A percentile compares a stretch with the other conserved stretches of the same genome.
Evolutionary conservation across 768 basidiomycete species (phyloP).

Genomic region (Lactarius trivialis): DNA sequence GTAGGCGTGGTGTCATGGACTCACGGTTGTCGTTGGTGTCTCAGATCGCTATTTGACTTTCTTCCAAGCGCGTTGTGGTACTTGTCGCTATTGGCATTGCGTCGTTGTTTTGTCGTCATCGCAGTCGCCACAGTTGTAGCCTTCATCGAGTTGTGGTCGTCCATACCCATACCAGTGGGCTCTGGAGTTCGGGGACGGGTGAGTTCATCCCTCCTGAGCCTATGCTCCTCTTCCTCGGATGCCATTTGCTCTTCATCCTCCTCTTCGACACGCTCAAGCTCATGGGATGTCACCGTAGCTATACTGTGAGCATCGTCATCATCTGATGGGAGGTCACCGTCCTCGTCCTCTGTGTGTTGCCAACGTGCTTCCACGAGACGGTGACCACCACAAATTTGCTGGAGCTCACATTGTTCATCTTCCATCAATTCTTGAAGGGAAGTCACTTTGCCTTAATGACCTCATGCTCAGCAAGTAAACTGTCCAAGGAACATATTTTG

Average conservation of each 20-base stretch:
- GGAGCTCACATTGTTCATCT: constrained; percentile 49
- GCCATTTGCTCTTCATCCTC: constrained; percentile 58
- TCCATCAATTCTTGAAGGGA: constrained; percentile 68
- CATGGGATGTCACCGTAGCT: constrained; percentile 60
- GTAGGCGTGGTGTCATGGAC: no score
- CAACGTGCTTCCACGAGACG: constrained; percentile 15
- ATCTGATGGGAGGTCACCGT: constrained; percentile 30
- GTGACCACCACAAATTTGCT: constrained; percentile 27
- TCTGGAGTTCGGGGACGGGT: constrained; percentile 79
- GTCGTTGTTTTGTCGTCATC: no score
- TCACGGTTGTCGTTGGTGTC: no score
- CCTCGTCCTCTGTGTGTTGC: constrained; percentile 19
- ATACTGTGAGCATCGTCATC: constrained; percentile 66
- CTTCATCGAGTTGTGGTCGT: no score
- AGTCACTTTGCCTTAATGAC: constrained; percentile 67
- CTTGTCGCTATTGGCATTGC: no score
- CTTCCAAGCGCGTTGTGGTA: no score
- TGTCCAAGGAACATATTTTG: constrained; percentile 77
- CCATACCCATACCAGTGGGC: constrained; percentile 54
- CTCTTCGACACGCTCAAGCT: constrained; percentile 66
- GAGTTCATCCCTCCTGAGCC: constrained; percentile 43
- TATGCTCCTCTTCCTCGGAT: constrained; percentile 39
- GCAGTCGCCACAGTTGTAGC: no score
- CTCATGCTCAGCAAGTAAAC: constrained; percentile 79
- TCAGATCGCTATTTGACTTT: no score